Evolutionary conservation across 331 rosid species (phyloP), one percentile per base, ranked within the genome.

Genomic region (Stylosanthes scabra): DNA sequence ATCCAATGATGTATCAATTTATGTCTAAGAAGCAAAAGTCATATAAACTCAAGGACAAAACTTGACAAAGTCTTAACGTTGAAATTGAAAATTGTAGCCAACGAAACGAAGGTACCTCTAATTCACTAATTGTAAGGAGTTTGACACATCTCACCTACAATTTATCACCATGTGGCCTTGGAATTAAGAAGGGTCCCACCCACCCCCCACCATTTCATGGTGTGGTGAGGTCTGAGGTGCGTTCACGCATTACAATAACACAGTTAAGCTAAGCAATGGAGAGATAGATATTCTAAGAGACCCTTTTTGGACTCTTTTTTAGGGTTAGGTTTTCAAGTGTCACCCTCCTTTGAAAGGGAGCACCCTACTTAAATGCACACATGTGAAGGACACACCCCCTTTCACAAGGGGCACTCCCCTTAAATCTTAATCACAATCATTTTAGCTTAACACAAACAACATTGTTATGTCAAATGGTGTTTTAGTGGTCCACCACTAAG

Each of bases 281-380:
- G 42, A 74, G 73, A n/a, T n/a, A 54, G 63, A 46, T 63, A n/a
- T n/a, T n/a, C n/a, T n/a, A n/a, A n/a, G n/a, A 68, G 71, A 59
- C 62, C 39, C 25, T 20, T 79, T 75, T 75, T 66, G 71, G 76
- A 66, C 68, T 66, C 74, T 60, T 65, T 65, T 34, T 44, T 67
- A 50, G 66, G 74, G 78, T 66, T 70, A 74, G 75, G 81, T n/a
- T n/a, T n/a, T n/a, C n/a, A n/a, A n/a, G n/a, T n/a, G n/a, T n/a
- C n/a, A n/a, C n/a, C n/a, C n/a, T n/a, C n/a, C n/a, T n/a, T 78
- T 65, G 11, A 45, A 70, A 78, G 78, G 58, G n/a, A n/a, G n/a
- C n/a, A n/a, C 49, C 49, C 77, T 49, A 82, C n/a, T n/a, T n/a
- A n/a, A n/a, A n/a, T n/a, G n/a, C 68, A 72, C 75, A 79, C 83